Base-by-base conservation (phyloP, 345 rosid genomes). In the Eucalyptus cladocalyx region DNA sequence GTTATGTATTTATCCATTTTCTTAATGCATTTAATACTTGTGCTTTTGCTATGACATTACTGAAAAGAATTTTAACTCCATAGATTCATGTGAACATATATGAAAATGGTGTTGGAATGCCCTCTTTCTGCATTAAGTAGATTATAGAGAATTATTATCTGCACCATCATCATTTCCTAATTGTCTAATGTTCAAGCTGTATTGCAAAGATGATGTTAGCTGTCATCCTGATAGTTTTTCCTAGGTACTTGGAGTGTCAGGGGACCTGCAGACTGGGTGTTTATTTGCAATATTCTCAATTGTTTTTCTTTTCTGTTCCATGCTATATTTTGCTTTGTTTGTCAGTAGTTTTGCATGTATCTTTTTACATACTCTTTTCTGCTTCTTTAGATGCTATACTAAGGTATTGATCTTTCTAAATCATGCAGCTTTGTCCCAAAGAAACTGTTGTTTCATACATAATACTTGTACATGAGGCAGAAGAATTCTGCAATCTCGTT, bases 401-500 rank as follows among this genome's bases (percentile, higher is more conserved):
- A 40, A 76, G 13, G 85, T 40, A 76, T 76, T 11, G 47, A 76
- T 76, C 83, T 76, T 86, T 89, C 81, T 89, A 15, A 67, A 26
- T 58, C 80, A 87, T 92, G 93, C 96, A 98, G 99, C 90, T 94
- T 87, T 93, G 93, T 86, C 92, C 94, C 7, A 91, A 91, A 91
- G 94, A 91, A 88, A 81, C 91, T 15, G 95, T 90, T 89, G 90
- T 96, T 90, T 94, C 90, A 76, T 97, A 97, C 88, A 90, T 97
- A 80, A 88, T 94, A 88, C 92, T 97, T 72, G 92, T 97, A 42
- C 94, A 91, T 87, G 99, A 95, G 88, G 99, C 98, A 43, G 97
- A 96, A 91, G 99, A 97, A 54, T 96, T 97, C 89, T 96, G 99
- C 94, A 95, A 94, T 88, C 96, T 94, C 91, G 93, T 95, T 90